A percentile compares a stretch with the other conserved stretches of the same genome.
Evolutionary conservation across 1,139 yeast genomes (phyloP).

Genomic region (Scheffersomyces illinoinensis): DNA sequence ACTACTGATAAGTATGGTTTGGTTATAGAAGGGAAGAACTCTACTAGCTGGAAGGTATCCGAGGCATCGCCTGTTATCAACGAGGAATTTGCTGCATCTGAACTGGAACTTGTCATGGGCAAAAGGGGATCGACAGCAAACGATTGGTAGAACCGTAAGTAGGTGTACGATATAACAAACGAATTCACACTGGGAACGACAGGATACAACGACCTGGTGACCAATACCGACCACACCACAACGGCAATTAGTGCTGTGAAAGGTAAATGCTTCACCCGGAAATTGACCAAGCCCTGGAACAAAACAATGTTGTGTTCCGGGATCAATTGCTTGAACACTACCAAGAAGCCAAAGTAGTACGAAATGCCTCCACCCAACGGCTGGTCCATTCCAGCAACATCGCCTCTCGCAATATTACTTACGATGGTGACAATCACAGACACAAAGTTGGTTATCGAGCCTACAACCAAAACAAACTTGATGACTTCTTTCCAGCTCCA

Average conservation of each 20-base stretch:
- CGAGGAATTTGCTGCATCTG: slow-evolving; percentile 22
- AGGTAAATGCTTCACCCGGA: slow-evolving; percentile 75
- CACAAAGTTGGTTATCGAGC: slow-evolving; percentile 49
- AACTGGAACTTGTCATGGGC: slow-evolving; percentile 35
- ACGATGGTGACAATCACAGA: slow-evolving; percentile 32
- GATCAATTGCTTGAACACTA: slow-evolving; percentile 82
- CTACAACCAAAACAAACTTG: slow-evolving; percentile 57
- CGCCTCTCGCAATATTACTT: slow-evolving; percentile 38
- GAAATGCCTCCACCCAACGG: slow-evolving; percentile 76
- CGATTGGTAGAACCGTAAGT: slow-evolving; percentile 73
- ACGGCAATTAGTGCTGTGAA: slow-evolving; percentile 53
- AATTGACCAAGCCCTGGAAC: slow-evolving; percentile 60
- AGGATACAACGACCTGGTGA: slow-evolving; percentile 48
- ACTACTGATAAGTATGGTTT: slow-evolving; percentile 56
- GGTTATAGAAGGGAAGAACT: slow-evolving; percentile 69
- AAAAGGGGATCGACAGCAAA: slow-evolving; percentile 37
- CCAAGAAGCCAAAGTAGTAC: slow-evolving; percentile 72
- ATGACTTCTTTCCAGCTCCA: slow-evolving; percentile 65
- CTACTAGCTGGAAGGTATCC: slow-evolving; percentile 80
- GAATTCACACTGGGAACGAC: slow-evolving; percentile 68
- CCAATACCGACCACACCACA: slow-evolving; percentile 44
- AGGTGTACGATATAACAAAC: slow-evolving; percentile 69
- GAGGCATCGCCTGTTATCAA: slow-evolving; percentile 79
- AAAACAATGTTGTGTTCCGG: slow-evolving; percentile 84
- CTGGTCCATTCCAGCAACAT: slow-evolving; percentile 39